phyloP scores from a whole-genome alignment of 2,329 filamentous ascomycete genomes.

The Didymellaceae sp. region DNA sequence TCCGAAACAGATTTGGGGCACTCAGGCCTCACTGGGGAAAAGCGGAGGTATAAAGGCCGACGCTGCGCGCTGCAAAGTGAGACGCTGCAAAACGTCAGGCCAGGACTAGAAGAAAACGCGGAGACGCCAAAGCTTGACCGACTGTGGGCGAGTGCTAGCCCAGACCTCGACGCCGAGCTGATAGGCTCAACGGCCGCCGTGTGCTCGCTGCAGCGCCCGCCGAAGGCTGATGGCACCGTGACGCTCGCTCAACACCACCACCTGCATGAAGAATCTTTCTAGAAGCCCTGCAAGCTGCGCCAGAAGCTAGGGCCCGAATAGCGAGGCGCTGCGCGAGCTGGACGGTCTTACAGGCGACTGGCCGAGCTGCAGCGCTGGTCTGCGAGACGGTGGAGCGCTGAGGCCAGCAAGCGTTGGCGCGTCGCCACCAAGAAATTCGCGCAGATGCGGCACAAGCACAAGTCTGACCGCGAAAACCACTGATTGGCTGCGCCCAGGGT shows the following conservation, averaged over 20 bases:
- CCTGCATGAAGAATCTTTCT: constrained; percentile 26
- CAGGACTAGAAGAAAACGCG: constrained; percentile 37
- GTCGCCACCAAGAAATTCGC: constrained; percentile 19
- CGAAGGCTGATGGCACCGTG: constrained; percentile 6
- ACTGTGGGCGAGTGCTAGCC: constrained; percentile 4
- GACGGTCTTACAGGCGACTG: constrained; percentile 8
- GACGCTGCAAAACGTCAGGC: constrained; percentile 18
- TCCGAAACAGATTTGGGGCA: constrained; percentile 16
- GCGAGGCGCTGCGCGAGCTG: constrained; percentile 20
- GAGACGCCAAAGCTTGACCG: constrained; percentile 28
- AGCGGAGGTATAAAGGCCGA: constrained; percentile 16
- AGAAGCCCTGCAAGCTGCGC: constrained; percentile 21
- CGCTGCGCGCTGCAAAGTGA: constrained; percentile 10
- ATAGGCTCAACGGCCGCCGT: constrained; percentile 4
- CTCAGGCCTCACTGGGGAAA: constrained; percentile 13
- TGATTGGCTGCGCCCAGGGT: constrained; percentile 9
- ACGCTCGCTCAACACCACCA: constrained; percentile 15
- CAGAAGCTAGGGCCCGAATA: constrained; percentile 20
- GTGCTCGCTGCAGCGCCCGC: constrained; percentile 19
- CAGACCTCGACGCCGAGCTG: constrained; percentile 18
- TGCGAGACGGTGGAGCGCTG: constrained; percentile 7
- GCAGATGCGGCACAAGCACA: no score
- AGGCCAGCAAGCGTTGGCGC: not conserved
- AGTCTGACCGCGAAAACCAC: not conserved
- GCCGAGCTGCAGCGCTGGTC: constrained; percentile 20